phyloP scores from a whole-genome alignment of 805 yeast species.

The Wickerhamiella qilinensis region DNA sequence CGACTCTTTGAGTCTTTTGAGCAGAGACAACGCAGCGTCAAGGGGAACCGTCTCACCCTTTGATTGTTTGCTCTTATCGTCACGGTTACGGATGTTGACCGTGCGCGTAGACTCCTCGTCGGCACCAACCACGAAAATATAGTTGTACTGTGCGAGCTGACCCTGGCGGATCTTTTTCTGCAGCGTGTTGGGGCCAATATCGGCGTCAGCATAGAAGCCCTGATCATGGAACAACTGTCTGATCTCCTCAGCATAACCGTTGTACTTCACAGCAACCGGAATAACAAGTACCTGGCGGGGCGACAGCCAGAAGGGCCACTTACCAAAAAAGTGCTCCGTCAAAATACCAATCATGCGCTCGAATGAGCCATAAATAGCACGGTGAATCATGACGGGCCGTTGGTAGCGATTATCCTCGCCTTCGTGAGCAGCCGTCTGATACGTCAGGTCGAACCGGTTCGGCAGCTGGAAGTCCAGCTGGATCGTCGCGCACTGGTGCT shows the following conservation, averaged over 20 bases:
- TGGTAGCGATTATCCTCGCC: slow-evolving; percentile 29
- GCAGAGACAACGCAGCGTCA: slow-evolving; percentile 53
- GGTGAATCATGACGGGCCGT: slow-evolving; percentile 98
- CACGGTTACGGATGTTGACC: slow-evolving; percentile 95
- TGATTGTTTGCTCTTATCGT: slow-evolving; percentile 79
- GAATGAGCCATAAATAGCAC: slow-evolving; percentile 95
- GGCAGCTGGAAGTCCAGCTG: slow-evolving; percentile 96
- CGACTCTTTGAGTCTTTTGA: slow-evolving; percentile 49
- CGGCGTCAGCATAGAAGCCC: slow-evolving; percentile 86
- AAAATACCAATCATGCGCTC: slow-evolving; percentile 98
- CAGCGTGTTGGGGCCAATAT: slow-evolving; percentile 85
- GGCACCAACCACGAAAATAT: slow-evolving; percentile 93
- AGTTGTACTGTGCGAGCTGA: slow-evolving; percentile 86
- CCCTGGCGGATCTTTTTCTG: slow-evolving; percentile 98
- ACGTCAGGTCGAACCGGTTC: slow-evolving; percentile 78
- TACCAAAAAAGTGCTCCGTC: slow-evolving; percentile 96
- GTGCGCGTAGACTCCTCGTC: slow-evolving; percentile 65
- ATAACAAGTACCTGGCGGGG: slow-evolving; percentile 95
- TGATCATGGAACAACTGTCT: slow-evolving; percentile 43
- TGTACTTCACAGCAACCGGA: slow-evolving; percentile 91
- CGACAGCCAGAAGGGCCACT: slow-evolving; percentile 99
- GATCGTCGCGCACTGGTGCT: slow-evolving; percentile 88
- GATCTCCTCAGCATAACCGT: slow-evolving; percentile 75
- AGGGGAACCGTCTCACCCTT: slow-evolving; percentile 66
- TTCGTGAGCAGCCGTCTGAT: slow-evolving; percentile 32